Base-by-base conservation (phyloP, 257 asterid species). In the Lycium ferocissimum region DNA sequence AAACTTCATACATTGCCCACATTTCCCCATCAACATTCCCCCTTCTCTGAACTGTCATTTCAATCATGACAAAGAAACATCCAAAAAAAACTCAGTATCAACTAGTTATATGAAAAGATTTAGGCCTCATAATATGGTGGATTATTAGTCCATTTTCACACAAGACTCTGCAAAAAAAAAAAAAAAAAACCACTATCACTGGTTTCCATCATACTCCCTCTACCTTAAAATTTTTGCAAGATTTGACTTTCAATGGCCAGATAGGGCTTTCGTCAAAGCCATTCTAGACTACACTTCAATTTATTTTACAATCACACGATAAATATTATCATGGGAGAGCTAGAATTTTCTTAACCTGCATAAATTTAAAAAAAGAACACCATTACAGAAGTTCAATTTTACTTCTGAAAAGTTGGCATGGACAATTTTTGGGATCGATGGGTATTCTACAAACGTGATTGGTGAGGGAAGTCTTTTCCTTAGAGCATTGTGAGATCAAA, bases 41-140 rank as follows among this genome's bases (percentile, higher is more conserved):
- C 37, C 49, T 76, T 76, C 2, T 14, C 47, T 26, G 65, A 53
- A 26, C 82, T 26, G 47, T 9, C 82, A 51, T 76, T 76, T 53
- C 82, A 76, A 51, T 53, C 65, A 53, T 76, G 65, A 26, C 14
- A 76, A 53, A 22, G n/a, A 76, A 53, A 63, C 82, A 76, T 51
- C 62, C 65, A 76, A 20, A 7, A 7, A 69, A 69, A 37, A 37
- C 51, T 70, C 79, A 18, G 79, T 18, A 70, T 70, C 56, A 17
- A 70, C 56, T 70, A 70, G 79, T 40, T 40, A 70, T 33, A 70
- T 17, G 33, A 54, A 17, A 70, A 70, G 79, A 70, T 70, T 9
- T 18, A 70, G 2, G 79, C 79, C 43, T 70, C 15, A 4, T 40
- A 8, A 70, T 70, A 51, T 70, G 9, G 56, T 40, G 35, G 18